Percentiles rank a stretch among this genome's conserved stretches.
These are phyloP conservation scores for Coleophoma cylindrospora DNA, from an alignment of 2,329 filamentous ascomycete genomes.

Conservation along the genomic window DNA sequence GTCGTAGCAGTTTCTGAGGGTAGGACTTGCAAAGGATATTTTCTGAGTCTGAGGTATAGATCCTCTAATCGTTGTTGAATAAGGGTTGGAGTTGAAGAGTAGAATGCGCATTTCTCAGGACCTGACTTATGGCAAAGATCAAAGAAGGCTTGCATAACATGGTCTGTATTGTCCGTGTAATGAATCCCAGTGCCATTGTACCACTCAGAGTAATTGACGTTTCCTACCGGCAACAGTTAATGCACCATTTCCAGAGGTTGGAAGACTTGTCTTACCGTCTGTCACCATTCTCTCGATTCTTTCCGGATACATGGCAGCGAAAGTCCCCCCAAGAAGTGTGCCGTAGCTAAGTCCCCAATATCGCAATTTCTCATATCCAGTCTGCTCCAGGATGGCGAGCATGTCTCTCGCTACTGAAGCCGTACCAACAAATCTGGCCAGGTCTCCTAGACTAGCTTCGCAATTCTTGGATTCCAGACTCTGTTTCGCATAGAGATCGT, in stretches of 20 bases:
- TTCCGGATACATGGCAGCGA: slow-evolving; percentile 34
- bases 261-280: slow-evolving; percentile 1
- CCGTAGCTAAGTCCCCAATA: slow-evolving; percentile 45
- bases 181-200: slow-evolving; percentile 30
- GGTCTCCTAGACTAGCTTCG: slow-evolving; percentile 10
- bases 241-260: neutral
- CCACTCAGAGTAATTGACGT: slow-evolving; percentile 15
- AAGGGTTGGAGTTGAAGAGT: slow-evolving; percentile 9
- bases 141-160: slow-evolving; percentile 14
- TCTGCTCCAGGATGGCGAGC: slow-evolving; percentile 21
- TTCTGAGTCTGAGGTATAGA: slow-evolving; percentile 35
- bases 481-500: slow-evolving; percentile 37
- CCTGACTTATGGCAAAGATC: slow-evolving; percentile 25
- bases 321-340: slow-evolving; percentile 32
- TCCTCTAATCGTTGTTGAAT: slow-evolving; percentile 8
- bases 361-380: slow-evolving; percentile 27
- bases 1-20: neutral
- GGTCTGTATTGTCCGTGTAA: slow-evolving; percentile 27
- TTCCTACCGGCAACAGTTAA: neutral
- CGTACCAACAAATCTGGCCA: slow-evolving; percentile 10
- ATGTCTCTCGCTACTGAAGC: slow-evolving; percentile 23
- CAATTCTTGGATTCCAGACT: slow-evolving; percentile 36
- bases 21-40: slow-evolving; percentile 11
- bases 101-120: slow-evolving; percentile 9
- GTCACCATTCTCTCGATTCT: slow-evolving; percentile 33